phyloP scores from a whole-genome alignment of 2,329 filamentous ascomycete species.

The Scedosporium boydii region DNA sequence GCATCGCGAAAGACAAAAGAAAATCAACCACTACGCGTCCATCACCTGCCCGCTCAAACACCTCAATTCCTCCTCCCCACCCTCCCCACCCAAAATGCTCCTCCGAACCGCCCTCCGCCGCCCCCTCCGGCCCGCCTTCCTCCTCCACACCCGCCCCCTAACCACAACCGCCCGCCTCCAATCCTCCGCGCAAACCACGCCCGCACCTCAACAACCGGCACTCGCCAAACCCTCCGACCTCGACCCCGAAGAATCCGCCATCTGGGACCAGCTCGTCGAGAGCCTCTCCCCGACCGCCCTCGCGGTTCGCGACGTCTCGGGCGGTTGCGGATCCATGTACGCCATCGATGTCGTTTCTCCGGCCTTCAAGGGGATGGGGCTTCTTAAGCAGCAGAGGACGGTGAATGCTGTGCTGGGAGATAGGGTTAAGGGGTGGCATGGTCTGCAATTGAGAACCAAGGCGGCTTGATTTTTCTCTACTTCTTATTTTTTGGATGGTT shows the following conservation, averaged over 20 bases:
- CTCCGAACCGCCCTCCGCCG: conserved; percentile 2
- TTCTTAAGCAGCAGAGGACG: conserved; percentile 75
- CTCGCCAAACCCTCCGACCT: conserved; percentile 39
- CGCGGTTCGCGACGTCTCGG: conserved; percentile 69
- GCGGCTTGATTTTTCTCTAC: conserved; percentile 25
- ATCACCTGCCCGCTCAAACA: not conserved
- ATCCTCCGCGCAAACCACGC: conserved; percentile 15
- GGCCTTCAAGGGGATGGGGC: conserved; percentile 58
- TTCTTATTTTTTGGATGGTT: not conserved
- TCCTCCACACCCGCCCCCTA: conserved; percentile 7
- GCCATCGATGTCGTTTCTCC: conserved; percentile 67
- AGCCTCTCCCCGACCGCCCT: conserved; percentile 43
- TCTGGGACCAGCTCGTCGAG: conserved; percentile 43
- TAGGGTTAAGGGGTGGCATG: conserved; percentile 73
- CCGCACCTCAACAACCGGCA: conserved; percentile 9
- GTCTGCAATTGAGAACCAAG: conserved; percentile 68
- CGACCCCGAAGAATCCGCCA: conserved; percentile 45
- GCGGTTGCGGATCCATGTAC: conserved; percentile 83
- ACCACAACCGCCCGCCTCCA: conserved; percentile 6
- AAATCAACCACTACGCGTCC: conserved; percentile 1
- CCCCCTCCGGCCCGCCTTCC: conserved; percentile 1
- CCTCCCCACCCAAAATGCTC: conserved; percentile 6
- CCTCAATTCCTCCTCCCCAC: not conserved
- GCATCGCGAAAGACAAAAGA: conserved; percentile 3
- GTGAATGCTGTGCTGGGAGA: conserved; percentile 68